Evolutionary conservation across 768 basidiomycete genomes (phyloP), one percentile per base, ranked within the genome.

Genomic region (Lentinula aciculospora): DNA sequence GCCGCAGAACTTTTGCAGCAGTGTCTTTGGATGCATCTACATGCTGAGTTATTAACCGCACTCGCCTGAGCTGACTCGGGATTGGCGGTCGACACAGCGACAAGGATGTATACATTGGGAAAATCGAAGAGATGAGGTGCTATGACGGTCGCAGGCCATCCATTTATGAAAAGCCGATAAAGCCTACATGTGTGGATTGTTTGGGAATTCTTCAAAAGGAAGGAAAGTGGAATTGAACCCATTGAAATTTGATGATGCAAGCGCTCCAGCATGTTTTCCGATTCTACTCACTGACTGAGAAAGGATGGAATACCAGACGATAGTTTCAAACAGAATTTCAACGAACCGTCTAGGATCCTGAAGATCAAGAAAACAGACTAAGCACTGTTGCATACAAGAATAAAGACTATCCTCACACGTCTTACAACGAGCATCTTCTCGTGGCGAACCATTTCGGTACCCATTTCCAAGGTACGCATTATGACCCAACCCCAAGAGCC

Each of bases 81-180:
- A 4, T 31, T 47, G 9, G 56, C 21, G 25, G 32, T 48, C 17
- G 56, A 57, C 8, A 49, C 49, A 36, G 47, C 59, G 39, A 57
- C 60, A 63, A 63, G 28, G 17, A 44, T 45, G 42, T n/a, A n/a
- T 46, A 36, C 29, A 27, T 44, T 7, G 53, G 53, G 39, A 40
- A 25, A 12, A 3, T 40, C 5, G 25, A 54, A 53, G 4, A 54
- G 53, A 6, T 37, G 40, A 27, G 27, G 39, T 27, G 53, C 53
- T 29, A 54, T 37, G 13, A 19, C 29, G 1, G 10, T 42, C 5
- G 53, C 21, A 32, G 53, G 36, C 39, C 53, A 54, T 17, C 53
- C 53, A 4, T 34, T 10, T 13, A 8, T 13, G 39, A 54, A 13
- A 54, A 39, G 19, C 39, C 53, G 29, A 54, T 28, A 25, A 54